Conservation (phyloP, 805 yeast species). For the Wickerhamiella allomyrinae region DNA sequence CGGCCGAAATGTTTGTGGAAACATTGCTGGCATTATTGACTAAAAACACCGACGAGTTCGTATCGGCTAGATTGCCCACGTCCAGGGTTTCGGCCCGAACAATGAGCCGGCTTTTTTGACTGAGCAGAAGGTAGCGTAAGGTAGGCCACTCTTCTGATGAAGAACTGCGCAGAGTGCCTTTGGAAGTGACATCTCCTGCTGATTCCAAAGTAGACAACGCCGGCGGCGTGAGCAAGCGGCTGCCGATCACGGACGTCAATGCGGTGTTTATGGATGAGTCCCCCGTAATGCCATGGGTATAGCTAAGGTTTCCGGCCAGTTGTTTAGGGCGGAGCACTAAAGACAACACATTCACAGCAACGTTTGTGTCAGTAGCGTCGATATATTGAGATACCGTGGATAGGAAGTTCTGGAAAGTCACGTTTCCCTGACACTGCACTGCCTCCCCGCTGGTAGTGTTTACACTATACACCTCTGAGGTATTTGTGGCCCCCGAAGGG, state of each 20-base stretch:
- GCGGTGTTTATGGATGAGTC: conserved; percentile 5
- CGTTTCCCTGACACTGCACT: not conserved
- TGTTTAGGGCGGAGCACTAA: conserved; percentile 24
- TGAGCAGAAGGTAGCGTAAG: conserved; percentile 8
- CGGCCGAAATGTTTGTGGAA: not conserved
- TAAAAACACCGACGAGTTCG: not conserved
- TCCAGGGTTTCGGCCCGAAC: conserved; percentile 3
- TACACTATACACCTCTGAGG: not conserved
- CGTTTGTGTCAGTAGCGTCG: conserved; percentile 30
- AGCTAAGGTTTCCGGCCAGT: not conserved
- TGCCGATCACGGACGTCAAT: conserved; percentile 1
- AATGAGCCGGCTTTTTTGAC: conserved; percentile 8
- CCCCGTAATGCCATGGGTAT: not conserved
- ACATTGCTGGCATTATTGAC: not conserved
- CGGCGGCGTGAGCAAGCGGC: conserved; percentile 12
- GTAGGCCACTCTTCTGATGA: conserved; percentile 13
- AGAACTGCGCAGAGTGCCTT: not conserved
- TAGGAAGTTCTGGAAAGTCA: conserved; percentile 11
- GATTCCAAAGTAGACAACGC: not conserved
- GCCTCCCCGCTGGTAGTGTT: not conserved
- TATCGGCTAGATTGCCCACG: not conserved
- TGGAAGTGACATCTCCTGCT: not conserved
- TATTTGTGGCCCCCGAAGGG: not conserved
- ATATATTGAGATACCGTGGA: conserved; percentile 25
- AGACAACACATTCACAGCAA: conserved; percentile 32